phyloP scores from a whole-genome alignment of 805 yeast genomes.

The Sporopachydermia lactativora region DNA sequence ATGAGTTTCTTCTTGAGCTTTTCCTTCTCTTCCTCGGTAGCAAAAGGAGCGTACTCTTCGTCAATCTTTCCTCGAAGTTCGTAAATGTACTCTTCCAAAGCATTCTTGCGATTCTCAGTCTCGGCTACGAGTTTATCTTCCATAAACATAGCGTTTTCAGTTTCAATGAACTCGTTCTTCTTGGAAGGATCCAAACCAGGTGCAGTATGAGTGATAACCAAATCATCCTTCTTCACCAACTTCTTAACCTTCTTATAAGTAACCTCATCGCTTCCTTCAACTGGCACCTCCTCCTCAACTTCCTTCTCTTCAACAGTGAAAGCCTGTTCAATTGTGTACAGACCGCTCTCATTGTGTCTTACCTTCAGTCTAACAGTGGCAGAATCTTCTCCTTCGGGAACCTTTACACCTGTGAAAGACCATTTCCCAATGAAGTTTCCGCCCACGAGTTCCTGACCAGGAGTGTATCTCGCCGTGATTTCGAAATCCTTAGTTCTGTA shows the following conservation, averaged over 20 bases:
- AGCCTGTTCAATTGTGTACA: constrained; percentile 87
- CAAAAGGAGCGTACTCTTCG: constrained; percentile 78
- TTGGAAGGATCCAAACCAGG: constrained; percentile 43
- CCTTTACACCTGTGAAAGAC: constrained; percentile 74
- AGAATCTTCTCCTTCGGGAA: constrained; percentile 59
- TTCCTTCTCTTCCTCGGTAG: constrained; percentile 80
- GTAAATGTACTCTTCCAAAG: constrained; percentile 96
- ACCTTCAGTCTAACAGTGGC: constrained; percentile 85
- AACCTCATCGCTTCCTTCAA: constrained; percentile 39
- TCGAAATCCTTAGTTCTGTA: constrained; percentile 84
- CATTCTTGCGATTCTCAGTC: constrained; percentile 97
- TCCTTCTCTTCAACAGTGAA: constrained; percentile 86
- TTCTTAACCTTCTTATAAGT: constrained; percentile 83
- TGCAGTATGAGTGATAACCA: constrained; percentile 37
- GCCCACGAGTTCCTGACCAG: constrained; percentile 47
- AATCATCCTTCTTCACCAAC: constrained; percentile 80
- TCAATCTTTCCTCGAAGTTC: constrained; percentile 95
- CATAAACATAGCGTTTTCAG: constrained; percentile 71
- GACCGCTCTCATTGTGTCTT: constrained; percentile 94
- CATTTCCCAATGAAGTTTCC: constrained; percentile 63
- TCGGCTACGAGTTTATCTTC: constrained; percentile 95
- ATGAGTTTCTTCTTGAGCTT: constrained; percentile 58
- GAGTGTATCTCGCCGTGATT: constrained; percentile 75
- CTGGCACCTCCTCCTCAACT: constrained; percentile 69
- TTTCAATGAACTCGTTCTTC: constrained; percentile 56